phyloP scores from a whole-genome alignment of 495 filamentous ascomycete genomes.

The Aspergillus panamensis region DNA sequence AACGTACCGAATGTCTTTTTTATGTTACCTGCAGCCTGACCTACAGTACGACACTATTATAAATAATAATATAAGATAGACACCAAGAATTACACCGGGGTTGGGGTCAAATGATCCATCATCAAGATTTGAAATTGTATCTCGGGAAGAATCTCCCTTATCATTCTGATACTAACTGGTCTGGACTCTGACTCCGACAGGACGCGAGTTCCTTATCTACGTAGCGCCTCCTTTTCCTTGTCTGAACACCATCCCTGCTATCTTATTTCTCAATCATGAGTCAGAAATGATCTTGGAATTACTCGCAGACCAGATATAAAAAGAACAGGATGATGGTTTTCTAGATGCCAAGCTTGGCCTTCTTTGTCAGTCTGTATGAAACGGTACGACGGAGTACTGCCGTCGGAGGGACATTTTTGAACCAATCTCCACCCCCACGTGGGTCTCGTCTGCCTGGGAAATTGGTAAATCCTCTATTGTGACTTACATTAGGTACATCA shows the following conservation, averaged over 20 bases:
- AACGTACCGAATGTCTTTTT: too few species aligned
- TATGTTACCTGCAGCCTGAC: too few species aligned
- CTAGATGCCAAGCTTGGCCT: neutral
- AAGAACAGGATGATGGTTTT: neutral
- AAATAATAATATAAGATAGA: too few species aligned
- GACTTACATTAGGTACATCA: neutral
- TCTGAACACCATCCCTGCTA: too few species aligned
- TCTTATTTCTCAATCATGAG: too few species aligned
- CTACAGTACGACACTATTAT: too few species aligned
- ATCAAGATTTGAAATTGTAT: neutral
- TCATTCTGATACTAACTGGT: neutral
- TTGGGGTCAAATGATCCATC: neutral
- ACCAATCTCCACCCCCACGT: constrained; percentile 26
- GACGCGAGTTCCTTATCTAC: too few species aligned
- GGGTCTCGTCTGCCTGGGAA: constrained; percentile 23
- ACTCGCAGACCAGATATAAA: neutral
- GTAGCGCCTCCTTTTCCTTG: too few species aligned
- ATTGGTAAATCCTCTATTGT: constrained; percentile 13
- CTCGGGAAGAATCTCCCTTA: neutral
- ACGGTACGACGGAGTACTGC: constrained; percentile 16
- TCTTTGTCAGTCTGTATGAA: constrained; percentile 6
- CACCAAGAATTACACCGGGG: neutral
- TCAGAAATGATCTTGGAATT: too few species aligned
- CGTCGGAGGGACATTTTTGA: neutral
- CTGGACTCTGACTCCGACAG: neutral